Percentiles rank a stretch among this genome's conserved stretches.
phyloP scores from a whole-genome alignment of 257 asterid species.

The Apocynum venetum region DNA sequence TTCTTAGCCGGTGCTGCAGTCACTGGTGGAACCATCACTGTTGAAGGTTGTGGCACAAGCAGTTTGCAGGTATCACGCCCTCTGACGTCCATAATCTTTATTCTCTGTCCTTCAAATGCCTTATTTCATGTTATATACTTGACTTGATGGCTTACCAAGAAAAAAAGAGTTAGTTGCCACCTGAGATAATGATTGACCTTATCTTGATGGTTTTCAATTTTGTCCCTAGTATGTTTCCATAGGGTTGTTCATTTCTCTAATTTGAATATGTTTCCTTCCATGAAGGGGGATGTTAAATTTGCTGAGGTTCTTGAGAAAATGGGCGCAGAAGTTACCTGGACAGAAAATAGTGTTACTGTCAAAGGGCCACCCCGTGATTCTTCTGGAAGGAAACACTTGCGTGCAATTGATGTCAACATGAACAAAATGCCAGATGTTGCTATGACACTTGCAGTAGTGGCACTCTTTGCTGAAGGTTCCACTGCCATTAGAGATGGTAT shows the following conservation, averaged over 20 bases:
- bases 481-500: constrained; percentile 93
- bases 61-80: constrained; percentile 83
- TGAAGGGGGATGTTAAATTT: constrained; percentile 91
- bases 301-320: constrained; percentile 95
- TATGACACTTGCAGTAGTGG: constrained; percentile 97
- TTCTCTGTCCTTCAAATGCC: not conserved
- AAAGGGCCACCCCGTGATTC: constrained; percentile 69
- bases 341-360: constrained; percentile 92
- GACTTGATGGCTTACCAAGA: not conserved
- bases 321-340: constrained; percentile 97
- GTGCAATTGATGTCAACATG: constrained; percentile 83
- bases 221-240: not conserved
- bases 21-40: constrained; percentile 89
- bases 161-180: not conserved
- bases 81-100: not conserved
- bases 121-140: not conserved
- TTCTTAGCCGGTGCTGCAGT: constrained; percentile 99
- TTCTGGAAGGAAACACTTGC: constrained; percentile 67
- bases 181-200: not conserved
- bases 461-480: constrained; percentile 94
- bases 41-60: constrained; percentile 98
- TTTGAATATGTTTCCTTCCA: constrained; percentile 5
- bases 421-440: constrained; percentile 99
- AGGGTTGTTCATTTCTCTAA: constrained; percentile 11
- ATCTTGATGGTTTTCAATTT: constrained; percentile 4